Percentiles rank a stretch among this genome's conserved stretches.
Conservation (phyloP, 192 early-diverging fungal species). For the Podila horticola region DNA sequence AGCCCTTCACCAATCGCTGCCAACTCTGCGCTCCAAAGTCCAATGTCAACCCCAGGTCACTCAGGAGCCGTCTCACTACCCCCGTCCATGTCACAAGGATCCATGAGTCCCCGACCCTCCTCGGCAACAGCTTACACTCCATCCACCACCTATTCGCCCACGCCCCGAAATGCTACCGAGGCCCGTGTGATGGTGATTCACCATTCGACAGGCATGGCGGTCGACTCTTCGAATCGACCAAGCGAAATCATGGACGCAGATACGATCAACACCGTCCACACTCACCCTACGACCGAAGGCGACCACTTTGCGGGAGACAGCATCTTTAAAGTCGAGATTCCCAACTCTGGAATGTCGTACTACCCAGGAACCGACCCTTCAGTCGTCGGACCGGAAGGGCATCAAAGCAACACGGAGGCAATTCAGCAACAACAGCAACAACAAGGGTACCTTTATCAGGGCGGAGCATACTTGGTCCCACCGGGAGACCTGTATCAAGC, state of each 20-base stretch:
- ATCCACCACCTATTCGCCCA: background rate
- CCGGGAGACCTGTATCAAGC: background rate
- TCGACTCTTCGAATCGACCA: slow-evolving; percentile 29
- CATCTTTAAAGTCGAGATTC: slow-evolving; percentile 32
- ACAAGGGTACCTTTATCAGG: background rate
- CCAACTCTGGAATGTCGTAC: slow-evolving; percentile 23
- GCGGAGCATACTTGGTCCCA: background rate
- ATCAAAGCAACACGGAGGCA: background rate
- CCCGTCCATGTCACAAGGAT: background rate
- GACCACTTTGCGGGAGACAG: background rate
- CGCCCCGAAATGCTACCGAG: background rate
- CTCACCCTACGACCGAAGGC: background rate
- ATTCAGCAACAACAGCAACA: background rate
- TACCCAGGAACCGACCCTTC: slow-evolving; percentile 14
- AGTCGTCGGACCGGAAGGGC: background rate
- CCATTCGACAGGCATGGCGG: background rate
- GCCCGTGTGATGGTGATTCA: slow-evolving; percentile 14
- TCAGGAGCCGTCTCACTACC: background rate
- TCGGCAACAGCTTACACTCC: background rate
- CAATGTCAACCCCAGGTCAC: background rate
- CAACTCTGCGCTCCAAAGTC: background rate
- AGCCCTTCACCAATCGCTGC: background rate
- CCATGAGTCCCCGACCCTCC: background rate
- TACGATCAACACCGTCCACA: slow-evolving; percentile 3
- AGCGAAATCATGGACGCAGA: slow-evolving; percentile 25